These are phyloP conservation scores for Thermoascus crustaceus DNA, from an alignment of 2,329 filamentous ascomycete genomes.

Conservation along the genomic window DNA sequence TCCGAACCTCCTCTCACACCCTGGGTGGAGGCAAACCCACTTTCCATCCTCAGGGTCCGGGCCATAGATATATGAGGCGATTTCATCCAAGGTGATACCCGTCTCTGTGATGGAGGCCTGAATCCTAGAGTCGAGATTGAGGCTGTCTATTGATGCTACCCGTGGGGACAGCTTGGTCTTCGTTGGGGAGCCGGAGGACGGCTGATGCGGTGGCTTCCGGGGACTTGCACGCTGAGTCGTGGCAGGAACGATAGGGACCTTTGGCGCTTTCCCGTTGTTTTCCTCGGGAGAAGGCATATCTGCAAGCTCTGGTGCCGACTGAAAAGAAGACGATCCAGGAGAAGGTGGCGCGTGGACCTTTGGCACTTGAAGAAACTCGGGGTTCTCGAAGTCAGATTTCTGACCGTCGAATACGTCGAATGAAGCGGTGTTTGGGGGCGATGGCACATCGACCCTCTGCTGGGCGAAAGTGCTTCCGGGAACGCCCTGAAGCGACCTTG, in stretches of 20 bases:
- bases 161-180: slow-evolving; percentile 34
- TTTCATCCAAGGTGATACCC: slow-evolving; percentile 79
- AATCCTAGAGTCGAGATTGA: slow-evolving; percentile 46
- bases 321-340: slow-evolving; percentile 43
- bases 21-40: slow-evolving; percentile 67
- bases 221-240: slow-evolving; percentile 17
- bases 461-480: slow-evolving; percentile 24
- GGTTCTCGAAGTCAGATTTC: slow-evolving; percentile 21
- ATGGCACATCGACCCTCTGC: slow-evolving; percentile 43
- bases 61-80: slow-evolving; percentile 63
- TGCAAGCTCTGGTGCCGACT: slow-evolving; percentile 46
- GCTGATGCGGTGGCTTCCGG: slow-evolving; percentile 12
- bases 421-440: slow-evolving; percentile 48
- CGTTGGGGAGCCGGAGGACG: slow-evolving; percentile 18
- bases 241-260: slow-evolving; percentile 22
- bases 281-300: slow-evolving; percentile 29
- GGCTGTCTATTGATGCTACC: slow-evolving; percentile 39
- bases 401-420: slow-evolving; percentile 47
- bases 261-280: slow-evolving; percentile 17
- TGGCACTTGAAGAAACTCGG: slow-evolving; percentile 20
- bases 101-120: slow-evolving; percentile 64
- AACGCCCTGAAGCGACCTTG: slow-evolving; percentile 40
- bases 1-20: slow-evolving; percentile 85
- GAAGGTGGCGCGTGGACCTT: slow-evolving; percentile 36
- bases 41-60: slow-evolving; percentile 67